phyloP scores from a whole-genome alignment of 2,329 filamentous ascomycete genomes.

The Aspergillus piperis region DNA sequence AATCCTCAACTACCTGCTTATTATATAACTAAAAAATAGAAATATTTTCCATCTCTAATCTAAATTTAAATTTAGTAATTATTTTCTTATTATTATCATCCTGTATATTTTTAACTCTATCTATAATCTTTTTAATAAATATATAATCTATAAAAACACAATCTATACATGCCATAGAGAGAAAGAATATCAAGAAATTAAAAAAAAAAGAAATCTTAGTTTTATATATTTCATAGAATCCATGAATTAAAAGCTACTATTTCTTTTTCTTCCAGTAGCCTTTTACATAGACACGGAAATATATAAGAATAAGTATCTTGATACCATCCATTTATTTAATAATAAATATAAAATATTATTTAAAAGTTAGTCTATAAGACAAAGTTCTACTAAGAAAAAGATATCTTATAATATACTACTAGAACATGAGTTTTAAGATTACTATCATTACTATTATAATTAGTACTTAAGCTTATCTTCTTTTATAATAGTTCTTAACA shows the following conservation, averaged over 20 bases:
- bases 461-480: background rate
- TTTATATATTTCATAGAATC: slow-evolving; percentile 21
- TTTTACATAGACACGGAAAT: slow-evolving; percentile 18
- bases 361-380: background rate
- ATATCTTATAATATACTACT: slow-evolving; percentile 22
- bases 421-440: slow-evolving; percentile 12
- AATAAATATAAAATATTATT: slow-evolving; percentile 24
- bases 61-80: slow-evolving; percentile 13
- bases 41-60: slow-evolving; percentile 11
- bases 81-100: slow-evolving; percentile 9
- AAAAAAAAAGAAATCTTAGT: slow-evolving; percentile 18
- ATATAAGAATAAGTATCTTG: slow-evolving; percentile 22
- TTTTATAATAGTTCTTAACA: slow-evolving; percentile 2
- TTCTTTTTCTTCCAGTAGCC: slow-evolving; percentile 17
- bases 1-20: slow-evolving; percentile 11
- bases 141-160: slow-evolving; percentile 4
- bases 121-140: slow-evolving; percentile 15
- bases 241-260: slow-evolving; percentile 17
- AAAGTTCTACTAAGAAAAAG: background rate
- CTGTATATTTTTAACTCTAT: slow-evolving; percentile 10
- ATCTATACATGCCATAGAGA: no score
- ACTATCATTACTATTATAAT: background rate
- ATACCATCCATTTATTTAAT: slow-evolving; percentile 19
- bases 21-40: slow-evolving; percentile 16
- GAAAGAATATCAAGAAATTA: slow-evolving; percentile 22